These are phyloP conservation scores for Colletotrichum theobromicola DNA, from an alignment of 2,329 filamentous ascomycete species.

Conservation along the genomic window DNA sequence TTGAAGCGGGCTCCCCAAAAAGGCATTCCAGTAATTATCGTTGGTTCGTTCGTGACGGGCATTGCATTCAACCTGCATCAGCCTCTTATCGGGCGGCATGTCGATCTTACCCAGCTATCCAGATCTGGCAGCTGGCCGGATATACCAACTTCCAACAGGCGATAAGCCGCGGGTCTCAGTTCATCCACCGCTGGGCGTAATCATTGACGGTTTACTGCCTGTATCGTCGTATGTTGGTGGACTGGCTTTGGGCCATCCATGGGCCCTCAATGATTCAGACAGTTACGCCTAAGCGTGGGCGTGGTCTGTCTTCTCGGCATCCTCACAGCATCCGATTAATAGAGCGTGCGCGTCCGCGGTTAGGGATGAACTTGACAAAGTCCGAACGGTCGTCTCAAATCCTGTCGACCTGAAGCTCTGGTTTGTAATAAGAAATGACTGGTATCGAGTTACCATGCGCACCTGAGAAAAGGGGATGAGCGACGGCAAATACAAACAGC, in stretches of 20 bases:
- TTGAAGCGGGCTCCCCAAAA: not conserved
- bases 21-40: not conserved
- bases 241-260: not conserved
- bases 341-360: not conserved
- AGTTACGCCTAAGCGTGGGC: not conserved
- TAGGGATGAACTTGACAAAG: not conserved
- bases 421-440: slow-evolving; percentile 6
- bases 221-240: not conserved
- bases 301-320: not conserved
- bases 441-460: not conserved
- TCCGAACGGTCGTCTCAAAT: not conserved
- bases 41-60: not conserved
- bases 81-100: not conserved
- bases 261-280: not conserved
- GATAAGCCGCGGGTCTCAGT: not conserved
- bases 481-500: not conserved
- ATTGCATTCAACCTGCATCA: not conserved
- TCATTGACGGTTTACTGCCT: not conserved
- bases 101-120: not conserved
- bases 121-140: slow-evolving; percentile 7
- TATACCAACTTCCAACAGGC: not conserved
- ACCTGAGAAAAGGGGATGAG: not conserved
- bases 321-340: not conserved
- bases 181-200: not conserved
- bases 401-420: not conserved